Evolutionary conservation across 129 eudicot genomes (phyloP).

Genomic region (Pittosporum tobira): DNA sequence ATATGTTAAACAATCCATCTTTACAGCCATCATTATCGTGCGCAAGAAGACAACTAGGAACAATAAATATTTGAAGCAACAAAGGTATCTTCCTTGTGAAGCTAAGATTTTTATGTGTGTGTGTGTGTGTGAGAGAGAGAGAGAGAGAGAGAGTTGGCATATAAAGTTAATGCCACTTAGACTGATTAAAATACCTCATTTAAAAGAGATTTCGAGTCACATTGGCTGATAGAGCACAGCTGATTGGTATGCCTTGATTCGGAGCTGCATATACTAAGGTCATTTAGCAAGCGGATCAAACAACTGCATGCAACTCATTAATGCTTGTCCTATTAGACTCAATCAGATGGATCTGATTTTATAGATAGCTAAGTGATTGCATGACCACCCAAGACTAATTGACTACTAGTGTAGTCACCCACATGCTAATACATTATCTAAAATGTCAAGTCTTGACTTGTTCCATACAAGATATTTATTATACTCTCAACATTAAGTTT

Average conservation of each 20-base stretch:
- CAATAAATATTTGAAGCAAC: neutral
- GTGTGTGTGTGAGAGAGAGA: no score
- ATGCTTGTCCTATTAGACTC: neutral
- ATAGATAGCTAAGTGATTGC: no score
- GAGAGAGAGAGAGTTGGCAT: no score
- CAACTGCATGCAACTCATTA: conserved; percentile 2
- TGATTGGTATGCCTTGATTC: conserved; percentile 57
- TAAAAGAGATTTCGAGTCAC: conserved; percentile 60
- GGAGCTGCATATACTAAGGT: conserved; percentile 31
- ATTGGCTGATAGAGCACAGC: conserved; percentile 61
- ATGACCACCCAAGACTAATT: no score
- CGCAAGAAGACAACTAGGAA: neutral
- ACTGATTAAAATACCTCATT: conserved; percentile 36
- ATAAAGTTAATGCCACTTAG: no score
- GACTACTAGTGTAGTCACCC: no score
- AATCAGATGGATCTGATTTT: no score
- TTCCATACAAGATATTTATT: no score
- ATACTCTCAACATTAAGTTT: no score
- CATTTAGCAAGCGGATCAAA: neutral
- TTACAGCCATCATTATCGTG: neutral
- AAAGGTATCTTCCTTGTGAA: neutral
- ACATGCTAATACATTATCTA: no score
- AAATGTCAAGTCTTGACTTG: no score
- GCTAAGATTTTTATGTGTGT: neutral
- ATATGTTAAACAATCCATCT: neutral